Percentiles rank a stretch among this genome's conserved stretches.
phyloP scores from a whole-genome alignment of 257 asterid species.

The Forsythia suspensa region DNA sequence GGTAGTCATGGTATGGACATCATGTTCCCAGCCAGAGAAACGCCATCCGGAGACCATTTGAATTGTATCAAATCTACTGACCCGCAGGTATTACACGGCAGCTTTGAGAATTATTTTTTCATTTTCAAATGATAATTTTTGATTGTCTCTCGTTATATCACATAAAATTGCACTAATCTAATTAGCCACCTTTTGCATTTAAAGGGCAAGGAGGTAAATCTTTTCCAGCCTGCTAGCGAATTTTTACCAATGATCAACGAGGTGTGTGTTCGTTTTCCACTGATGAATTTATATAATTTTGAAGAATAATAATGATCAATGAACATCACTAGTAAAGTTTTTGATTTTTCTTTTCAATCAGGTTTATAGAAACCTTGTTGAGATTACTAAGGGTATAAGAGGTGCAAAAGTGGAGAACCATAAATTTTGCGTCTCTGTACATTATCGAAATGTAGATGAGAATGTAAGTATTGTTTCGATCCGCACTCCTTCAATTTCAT shows the following conservation, averaged over 20 bases:
- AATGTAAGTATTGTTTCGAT: conserved; percentile 45
- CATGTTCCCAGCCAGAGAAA: conserved; percentile 57
- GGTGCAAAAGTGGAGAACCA: conserved; percentile 93
- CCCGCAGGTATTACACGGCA: conserved; percentile 32
- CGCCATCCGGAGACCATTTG: conserved; percentile 17
- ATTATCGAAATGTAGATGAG: conserved; percentile 87
- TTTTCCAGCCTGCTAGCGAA: conserved; percentile 91
- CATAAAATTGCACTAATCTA: neutral
- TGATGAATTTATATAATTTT: neutral
- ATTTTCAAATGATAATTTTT: neutral
- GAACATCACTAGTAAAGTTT: neutral
- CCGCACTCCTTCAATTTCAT: neutral
- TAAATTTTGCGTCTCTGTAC: conserved; percentile 85
- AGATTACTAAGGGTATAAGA: conserved; percentile 57
- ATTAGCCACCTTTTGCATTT: neutral
- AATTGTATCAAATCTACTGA: conserved; percentile 50
- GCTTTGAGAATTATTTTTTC: neutral
- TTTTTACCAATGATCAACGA: conserved; percentile 81
- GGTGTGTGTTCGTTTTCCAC: conserved; percentile 38
- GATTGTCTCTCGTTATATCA: neutral
- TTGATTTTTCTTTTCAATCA: conserved; percentile 26
- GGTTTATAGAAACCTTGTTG: conserved; percentile 68
- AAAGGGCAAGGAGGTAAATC: conserved; percentile 74
- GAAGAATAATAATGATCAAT: neutral
- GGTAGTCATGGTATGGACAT: conserved; percentile 99